Percentiles rank a stretch among this genome's conserved stretches.
Conservation (phyloP, 1,139 yeast genomes). For the Magnusiomyces tetraspermus region DNA sequence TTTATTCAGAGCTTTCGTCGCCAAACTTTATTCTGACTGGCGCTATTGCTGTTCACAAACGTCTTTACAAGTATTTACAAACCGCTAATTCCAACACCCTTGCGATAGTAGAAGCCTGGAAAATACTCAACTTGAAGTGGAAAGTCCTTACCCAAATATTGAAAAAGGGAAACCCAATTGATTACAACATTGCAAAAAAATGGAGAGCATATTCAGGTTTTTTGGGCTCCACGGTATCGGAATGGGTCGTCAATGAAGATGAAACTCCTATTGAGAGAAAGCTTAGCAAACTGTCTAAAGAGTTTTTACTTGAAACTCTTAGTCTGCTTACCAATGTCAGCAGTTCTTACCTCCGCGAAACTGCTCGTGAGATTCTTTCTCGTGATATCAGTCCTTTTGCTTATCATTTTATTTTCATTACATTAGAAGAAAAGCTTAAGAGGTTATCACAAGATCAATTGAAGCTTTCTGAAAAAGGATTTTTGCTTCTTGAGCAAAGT, state of each 20-base stretch:
- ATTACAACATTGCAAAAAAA: slow-evolving; percentile 17
- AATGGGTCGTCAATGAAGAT: slow-evolving; percentile 22
- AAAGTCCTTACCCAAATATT: slow-evolving; percentile 33
- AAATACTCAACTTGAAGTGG: slow-evolving; percentile 43
- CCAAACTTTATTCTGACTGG: slow-evolving; percentile 63
- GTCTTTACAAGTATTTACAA: slow-evolving; percentile 47
- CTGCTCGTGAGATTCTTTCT: slow-evolving; percentile 41
- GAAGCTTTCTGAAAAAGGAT: slow-evolving; percentile 22
- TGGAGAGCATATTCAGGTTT: slow-evolving; percentile 38
- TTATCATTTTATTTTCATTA: slow-evolving; percentile 34
- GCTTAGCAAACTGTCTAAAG: slow-evolving; percentile 13
- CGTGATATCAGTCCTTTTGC: slow-evolving; percentile 39
- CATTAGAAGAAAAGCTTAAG: slow-evolving; percentile 20
- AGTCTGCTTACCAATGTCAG: slow-evolving; percentile 20
- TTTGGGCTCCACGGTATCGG: slow-evolving; percentile 35
- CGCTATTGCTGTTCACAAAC: slow-evolving; percentile 65
- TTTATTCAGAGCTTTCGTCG: slow-evolving; percentile 42
- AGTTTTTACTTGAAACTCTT: slow-evolving; percentile 21
- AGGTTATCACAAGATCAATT: slow-evolving; percentile 4
- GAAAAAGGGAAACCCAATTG: slow-evolving; percentile 4
- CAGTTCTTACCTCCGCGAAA: slow-evolving; percentile 34
- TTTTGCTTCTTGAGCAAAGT: slow-evolving; percentile 35
- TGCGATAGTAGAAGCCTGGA: slow-evolving; percentile 55
- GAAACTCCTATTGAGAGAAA: slow-evolving; percentile 17
- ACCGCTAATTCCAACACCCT: slow-evolving; percentile 48